phyloP scores from a whole-genome alignment of 2,329 filamentous ascomycete species.

The Orbilia brochopaga region DNA sequence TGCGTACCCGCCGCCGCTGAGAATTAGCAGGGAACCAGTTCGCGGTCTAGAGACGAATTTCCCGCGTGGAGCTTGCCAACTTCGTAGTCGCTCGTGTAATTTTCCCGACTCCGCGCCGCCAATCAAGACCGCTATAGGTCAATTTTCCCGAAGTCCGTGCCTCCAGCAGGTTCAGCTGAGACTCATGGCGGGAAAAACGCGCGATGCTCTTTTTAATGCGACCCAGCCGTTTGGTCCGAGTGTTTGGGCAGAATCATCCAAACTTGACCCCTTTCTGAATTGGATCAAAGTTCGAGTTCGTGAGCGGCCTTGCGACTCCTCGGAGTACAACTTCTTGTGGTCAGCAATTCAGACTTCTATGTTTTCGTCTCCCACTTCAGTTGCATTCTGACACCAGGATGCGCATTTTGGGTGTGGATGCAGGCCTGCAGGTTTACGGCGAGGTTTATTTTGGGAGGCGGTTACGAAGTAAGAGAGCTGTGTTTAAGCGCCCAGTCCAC shows the following conservation, averaged over 20 bases:
- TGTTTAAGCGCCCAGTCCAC: slow-evolving; percentile 47
- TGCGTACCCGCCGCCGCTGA: slow-evolving; percentile 32
- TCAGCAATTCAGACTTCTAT: too few relatives aligned
- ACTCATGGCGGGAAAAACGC: slow-evolving; percentile 24
- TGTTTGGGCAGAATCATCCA: slow-evolving; percentile 22
- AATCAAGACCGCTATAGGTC: slow-evolving; percentile 21
- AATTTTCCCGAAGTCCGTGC: slow-evolving; percentile 7
- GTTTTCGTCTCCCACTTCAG: too few relatives aligned
- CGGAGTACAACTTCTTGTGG: not conserved
- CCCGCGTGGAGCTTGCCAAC: slow-evolving; percentile 41
- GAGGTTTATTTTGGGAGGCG: slow-evolving; percentile 45
- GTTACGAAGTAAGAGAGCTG: slow-evolving; percentile 42
- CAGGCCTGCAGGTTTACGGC: not conserved
- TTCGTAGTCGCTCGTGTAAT: slow-evolving; percentile 44
- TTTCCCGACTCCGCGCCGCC: slow-evolving; percentile 50
- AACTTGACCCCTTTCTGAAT: not conserved
- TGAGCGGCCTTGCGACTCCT: not conserved
- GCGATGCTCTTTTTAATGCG: slow-evolving; percentile 33
- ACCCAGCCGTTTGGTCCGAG: slow-evolving; percentile 38
- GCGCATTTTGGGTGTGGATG: too few relatives aligned
- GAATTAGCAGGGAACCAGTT: slow-evolving; percentile 39
- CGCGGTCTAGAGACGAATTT: slow-evolving; percentile 51
- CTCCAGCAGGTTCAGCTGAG: slow-evolving; percentile 30
- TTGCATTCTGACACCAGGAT: too few relatives aligned
- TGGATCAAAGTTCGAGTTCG: not conserved